Evolutionary conservation across 371 early-diverging fungal species (phyloP), one percentile per base, ranked within the genome.

Genomic region (Zancudomyces culisetae): DNA sequence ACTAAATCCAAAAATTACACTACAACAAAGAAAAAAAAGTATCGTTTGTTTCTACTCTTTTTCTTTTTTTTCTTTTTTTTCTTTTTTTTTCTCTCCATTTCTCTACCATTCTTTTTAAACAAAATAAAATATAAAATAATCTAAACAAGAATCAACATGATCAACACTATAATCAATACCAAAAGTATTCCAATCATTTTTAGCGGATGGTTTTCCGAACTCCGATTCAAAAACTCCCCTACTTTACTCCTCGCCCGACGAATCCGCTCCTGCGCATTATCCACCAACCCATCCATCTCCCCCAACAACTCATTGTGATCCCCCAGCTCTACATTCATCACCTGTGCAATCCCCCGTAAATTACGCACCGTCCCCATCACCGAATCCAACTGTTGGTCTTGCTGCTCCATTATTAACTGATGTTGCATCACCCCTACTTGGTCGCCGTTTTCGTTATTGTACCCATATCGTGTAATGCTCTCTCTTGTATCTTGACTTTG

Each of bases 261-360:
- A 21, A 79, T 70, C 30, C 68, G 63, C 3, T 61, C 51, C 47
- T 77, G 76, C 27, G 77, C 55, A 39, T 74, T 71, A 19, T 70
- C 73, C 29, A 79, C 56, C 53, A 79, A 55, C 19, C 66, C 66
- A 52, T 45, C 52, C 19, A 76, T 56, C 28, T 69, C 66, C 46
- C 67, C 61, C 28, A 64, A 54, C 40, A 60, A 45, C 15, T 22
- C 21, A 8, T 40, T 10, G 54, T 79, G 80, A 55, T 72, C 74
- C 27, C 77, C 80, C 23, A 79, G 63, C 64, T 79, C 80, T 12
- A 60, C 62, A 50, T 75, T 74, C 75, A 79, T 79, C 0, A 75
- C 74, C 21, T 58, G 41, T 1, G 78, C 80, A 49, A 79, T 72
- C 42, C 77, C 80, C 35, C 72, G 70, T 55, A 79, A 52, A 50